Percentiles rank a stretch among this genome's conserved stretches.
Evolutionary conservation across 2,329 filamentous ascomycete genomes (phyloP).

Genomic region (Teratosphaeria destructans): DNA sequence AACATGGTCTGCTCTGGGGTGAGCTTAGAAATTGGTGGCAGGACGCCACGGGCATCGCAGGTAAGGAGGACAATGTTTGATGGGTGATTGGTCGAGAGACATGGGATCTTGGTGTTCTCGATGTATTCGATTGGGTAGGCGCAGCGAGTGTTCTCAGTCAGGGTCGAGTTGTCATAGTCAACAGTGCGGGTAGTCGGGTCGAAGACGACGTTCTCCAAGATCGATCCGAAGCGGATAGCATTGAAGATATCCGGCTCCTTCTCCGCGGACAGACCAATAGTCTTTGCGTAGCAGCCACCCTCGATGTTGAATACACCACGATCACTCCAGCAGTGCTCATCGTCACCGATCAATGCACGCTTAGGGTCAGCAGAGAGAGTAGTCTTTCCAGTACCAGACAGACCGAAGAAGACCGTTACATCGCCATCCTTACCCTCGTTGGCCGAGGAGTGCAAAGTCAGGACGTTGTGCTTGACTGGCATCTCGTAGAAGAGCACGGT

Average conservation of each 20-base stretch:
- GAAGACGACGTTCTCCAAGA: conserved; percentile 98
- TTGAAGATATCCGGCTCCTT: conserved; percentile 98
- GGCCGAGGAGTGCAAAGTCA: conserved; percentile 95
- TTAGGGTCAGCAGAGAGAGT: conserved; percentile 95
- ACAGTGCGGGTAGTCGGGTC: conserved; percentile 80
- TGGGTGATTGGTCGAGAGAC: conserved; percentile 76
- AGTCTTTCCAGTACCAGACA: conserved; percentile 97
- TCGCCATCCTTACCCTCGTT: conserved; percentile 93
- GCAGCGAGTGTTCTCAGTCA: conserved; percentile 97
- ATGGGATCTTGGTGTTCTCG: conserved; percentile 96
- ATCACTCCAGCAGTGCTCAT: conserved; percentile 99
- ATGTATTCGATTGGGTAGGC: conserved; percentile 99
- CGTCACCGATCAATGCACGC: conserved; percentile 90
- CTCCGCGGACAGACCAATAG: conserved; percentile 90
- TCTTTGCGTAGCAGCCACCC: conserved; percentile 98
- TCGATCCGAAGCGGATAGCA: conserved; percentile 92
- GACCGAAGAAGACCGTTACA: conserved; percentile 97
- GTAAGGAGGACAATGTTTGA: conserved; percentile 97
- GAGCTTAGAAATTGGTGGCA: conserved; percentile 96
- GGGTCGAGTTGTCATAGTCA: conserved; percentile 87
- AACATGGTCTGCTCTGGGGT: conserved; percentile 96
- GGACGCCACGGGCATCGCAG: conserved; percentile 92
- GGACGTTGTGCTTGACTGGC: conserved; percentile 98
- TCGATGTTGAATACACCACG: conserved; percentile 98
- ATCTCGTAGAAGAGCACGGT: conserved; percentile 99